Evolutionary conservation across 192 early-diverging fungal species (phyloP), one percentile per base, ranked within the genome.

Genomic region (Gryganskiella cystojenkinii): DNA sequence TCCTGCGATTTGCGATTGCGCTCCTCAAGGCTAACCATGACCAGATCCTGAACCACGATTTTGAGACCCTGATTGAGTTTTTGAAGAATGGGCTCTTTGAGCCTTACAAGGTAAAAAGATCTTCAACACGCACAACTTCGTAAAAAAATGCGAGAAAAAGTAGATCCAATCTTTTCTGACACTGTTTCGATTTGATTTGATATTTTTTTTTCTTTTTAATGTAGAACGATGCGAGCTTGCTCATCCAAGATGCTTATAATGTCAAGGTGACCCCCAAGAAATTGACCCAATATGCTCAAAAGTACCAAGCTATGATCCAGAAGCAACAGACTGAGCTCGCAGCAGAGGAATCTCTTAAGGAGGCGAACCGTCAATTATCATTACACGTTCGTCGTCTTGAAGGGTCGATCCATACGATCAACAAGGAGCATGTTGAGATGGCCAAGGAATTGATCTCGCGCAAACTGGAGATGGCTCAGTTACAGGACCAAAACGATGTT

Each of bases 41-140:
- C 24, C 76, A 73, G 6, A 88, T 99, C 61, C 83, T 98, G 47
- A 87, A 85, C 44, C 87, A 96, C 37, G 92, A 95, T n/a, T 96
- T 96, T 67, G 96, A 96, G 64, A 82, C 75, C 11, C 82, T 98
- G 28, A 62, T 98, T 44, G 89, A 95, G 54, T 97, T 92, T 81
- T 81, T 99, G 31, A 97, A 99, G 69, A 90, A 88, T 72, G 92
- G 92, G 3, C 64, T 99, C 42, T 94, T 97, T 76, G 94, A 97
- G 33, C 81, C 84, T 20, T 99, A 97, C 84, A 82, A 83, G 73
- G 90, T 92, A 64, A 65, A 85, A 49, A 83, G 84, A 89, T 43
- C 37, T 13, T 40, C 37, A 40, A 40, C 13, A 9, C 37, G 37
- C 37, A 9, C 37, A 9, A n/a, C n/a, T n/a, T n/a, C n/a, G n/a